Conservation (phyloP, 257 asterid genomes). For the Parsonsia alboflavescens region DNA sequence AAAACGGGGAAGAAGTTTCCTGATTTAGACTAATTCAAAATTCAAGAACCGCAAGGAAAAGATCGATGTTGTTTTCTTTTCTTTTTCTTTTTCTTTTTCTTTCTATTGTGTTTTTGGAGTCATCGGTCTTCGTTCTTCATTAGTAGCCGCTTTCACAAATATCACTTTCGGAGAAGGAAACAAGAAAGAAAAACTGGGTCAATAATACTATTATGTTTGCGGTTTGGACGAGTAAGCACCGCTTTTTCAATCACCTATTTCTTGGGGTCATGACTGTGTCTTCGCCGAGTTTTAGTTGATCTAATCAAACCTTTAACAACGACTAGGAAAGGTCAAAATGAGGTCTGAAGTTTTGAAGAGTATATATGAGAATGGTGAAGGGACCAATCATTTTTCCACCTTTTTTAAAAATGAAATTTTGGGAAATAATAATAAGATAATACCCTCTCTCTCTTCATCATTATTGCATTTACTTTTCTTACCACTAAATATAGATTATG, state of each 20-base stretch:
- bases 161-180: conserved; percentile 11
- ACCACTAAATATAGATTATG: too few species aligned
- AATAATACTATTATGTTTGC: neutral
- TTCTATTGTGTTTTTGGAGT: conserved; percentile 15
- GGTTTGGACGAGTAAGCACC: neutral
- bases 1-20: conserved; percentile 11
- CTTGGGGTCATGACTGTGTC: neutral
- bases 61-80: too few species aligned
- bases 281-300: neutral
- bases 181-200: conserved; percentile 13
- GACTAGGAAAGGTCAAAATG: neutral
- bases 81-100: too few species aligned
- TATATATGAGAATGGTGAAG: neutral
- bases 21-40: conserved; percentile 29
- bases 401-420: neutral
- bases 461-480: too few species aligned
- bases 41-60: neutral
- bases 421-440: neutral
- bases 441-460: too few species aligned
- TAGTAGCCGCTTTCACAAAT: neutral
- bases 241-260: neutral
- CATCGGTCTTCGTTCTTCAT: conserved; percentile 7
- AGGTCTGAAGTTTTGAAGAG: neutral
- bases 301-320: conserved; percentile 9
- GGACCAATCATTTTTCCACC: neutral